These are phyloP conservation scores for Aurantiochytrium sp. DNA, from an alignment of 108 stramenopile genomes.

Conservation along the genomic window DNA sequence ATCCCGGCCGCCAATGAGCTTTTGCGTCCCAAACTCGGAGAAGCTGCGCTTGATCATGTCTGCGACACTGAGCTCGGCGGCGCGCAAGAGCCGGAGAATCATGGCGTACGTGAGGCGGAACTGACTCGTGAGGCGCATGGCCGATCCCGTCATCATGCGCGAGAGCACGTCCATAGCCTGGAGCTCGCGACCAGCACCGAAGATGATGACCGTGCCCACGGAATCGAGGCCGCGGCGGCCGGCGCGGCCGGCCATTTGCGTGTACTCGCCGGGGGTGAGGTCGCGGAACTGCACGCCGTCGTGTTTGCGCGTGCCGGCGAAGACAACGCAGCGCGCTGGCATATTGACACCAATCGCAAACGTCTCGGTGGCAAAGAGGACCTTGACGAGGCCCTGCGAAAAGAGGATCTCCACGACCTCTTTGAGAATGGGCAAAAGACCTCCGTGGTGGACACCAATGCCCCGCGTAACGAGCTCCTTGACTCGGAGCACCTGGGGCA, in stretches of 20 bases:
- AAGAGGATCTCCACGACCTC: constrained; percentile 94
- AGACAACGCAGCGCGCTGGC: constrained; percentile 92
- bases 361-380: constrained; percentile 94
- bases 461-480: constrained; percentile 81
- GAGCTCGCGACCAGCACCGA: constrained; percentile 25
- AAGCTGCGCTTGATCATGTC: constrained; percentile 86
- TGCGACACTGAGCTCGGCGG: constrained; percentile 89
- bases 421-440: constrained; percentile 90
- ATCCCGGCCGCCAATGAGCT: constrained; percentile 80
- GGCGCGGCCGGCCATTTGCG: constrained; percentile 96
- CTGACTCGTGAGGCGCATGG: constrained; percentile 77
- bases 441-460: constrained; percentile 95
- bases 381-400: constrained; percentile 79
- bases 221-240: constrained; percentile 92
- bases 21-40: constrained; percentile 87
- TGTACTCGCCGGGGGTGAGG: constrained; percentile 75
- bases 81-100: constrained; percentile 89
- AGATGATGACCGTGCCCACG: constrained; percentile 69
- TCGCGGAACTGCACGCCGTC: constrained; percentile 81
- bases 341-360: constrained; percentile 99
- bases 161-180: constrained; percentile 41
- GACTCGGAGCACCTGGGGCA: constrained; percentile 82
- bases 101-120: constrained; percentile 93
- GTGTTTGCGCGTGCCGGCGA: constrained; percentile 87
- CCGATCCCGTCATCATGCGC: constrained; percentile 85